These are phyloP conservation scores for Xylaria castorea DNA, from an alignment of 495 filamentous ascomycete genomes.

Conservation along the genomic window DNA sequence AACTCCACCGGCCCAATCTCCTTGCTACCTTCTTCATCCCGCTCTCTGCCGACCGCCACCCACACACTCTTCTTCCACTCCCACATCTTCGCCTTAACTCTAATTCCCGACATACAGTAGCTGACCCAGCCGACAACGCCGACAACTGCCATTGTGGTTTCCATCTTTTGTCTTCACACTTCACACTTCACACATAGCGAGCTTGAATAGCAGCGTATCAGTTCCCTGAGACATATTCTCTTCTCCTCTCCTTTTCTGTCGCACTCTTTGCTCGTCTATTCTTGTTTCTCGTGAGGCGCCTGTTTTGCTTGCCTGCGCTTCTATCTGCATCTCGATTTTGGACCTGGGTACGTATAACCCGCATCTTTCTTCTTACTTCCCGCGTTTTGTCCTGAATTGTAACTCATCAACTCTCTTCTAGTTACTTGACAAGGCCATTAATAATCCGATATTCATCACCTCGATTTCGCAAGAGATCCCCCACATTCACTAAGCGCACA, in stretches of 20 bases:
- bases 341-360: slow-evolving; percentile 12
- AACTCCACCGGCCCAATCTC: slow-evolving; percentile 1
- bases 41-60: slow-evolving; percentile 5
- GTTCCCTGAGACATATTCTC: slow-evolving; percentile 15
- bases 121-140: neutral
- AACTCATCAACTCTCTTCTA: slow-evolving; percentile 5
- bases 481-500: slow-evolving; percentile 34
- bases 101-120: neutral
- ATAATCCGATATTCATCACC: neutral
- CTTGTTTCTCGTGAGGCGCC: slow-evolving; percentile 10
- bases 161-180: neutral
- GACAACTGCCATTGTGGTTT: neutral
- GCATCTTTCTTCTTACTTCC: neutral
- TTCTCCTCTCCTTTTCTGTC: neutral
- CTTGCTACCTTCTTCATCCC: slow-evolving; percentile 12
- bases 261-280: slow-evolving; percentile 11
- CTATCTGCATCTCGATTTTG: slow-evolving; percentile 1
- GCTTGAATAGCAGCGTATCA: slow-evolving; percentile 1
- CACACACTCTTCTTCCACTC: neutral
- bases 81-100: neutral
- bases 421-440: slow-evolving; percentile 14
- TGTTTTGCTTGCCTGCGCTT: slow-evolving; percentile 22
- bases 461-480: slow-evolving; percentile 25
- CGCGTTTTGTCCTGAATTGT: neutral
- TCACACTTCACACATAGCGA: neutral